These are phyloP conservation scores for Nigrospora oryzae DNA, from an alignment of 2,329 filamentous ascomycete genomes.

Conservation along the genomic window DNA sequence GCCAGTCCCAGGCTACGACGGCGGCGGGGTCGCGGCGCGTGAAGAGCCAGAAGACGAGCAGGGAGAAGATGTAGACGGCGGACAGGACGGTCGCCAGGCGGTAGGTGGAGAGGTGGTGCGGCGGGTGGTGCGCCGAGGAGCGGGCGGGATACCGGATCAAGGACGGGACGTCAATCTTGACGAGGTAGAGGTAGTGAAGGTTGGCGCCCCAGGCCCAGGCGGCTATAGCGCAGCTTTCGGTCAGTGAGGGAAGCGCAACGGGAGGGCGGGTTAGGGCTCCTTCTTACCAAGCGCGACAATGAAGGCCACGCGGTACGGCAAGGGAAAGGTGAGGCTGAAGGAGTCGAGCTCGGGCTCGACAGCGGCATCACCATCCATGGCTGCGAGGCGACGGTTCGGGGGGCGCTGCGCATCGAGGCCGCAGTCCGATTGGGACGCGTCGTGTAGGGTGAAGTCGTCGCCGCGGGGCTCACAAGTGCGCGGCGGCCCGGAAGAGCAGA, in stretches of 20 bases:
- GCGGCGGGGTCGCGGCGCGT: constrained; percentile 62
- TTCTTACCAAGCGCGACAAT: constrained; percentile 72
- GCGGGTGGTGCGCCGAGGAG: constrained; percentile 57
- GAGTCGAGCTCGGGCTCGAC: constrained; percentile 68
- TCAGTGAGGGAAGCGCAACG: constrained; percentile 1
- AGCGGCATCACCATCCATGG: constrained; percentile 67
- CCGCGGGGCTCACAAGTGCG: too few relatives aligned
- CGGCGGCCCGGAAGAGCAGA: too few relatives aligned
- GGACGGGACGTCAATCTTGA: constrained; percentile 79
- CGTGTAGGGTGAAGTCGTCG: too few relatives aligned
- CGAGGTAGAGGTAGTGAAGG: constrained; percentile 72
- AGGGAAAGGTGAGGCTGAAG: constrained; percentile 78
- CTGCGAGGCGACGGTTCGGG: constrained; percentile 5
- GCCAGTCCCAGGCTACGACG: constrained; percentile 72
- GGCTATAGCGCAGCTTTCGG: constrained; percentile 38
- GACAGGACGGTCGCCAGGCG: constrained; percentile 74
- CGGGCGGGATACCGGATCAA: constrained; percentile 81
- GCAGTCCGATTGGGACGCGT: neutral
- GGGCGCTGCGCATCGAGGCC: constrained; percentile 8
- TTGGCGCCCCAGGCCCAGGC: constrained; percentile 95
- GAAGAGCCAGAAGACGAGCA: constrained; percentile 75
- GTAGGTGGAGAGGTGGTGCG: constrained; percentile 78
- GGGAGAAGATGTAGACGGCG: constrained; percentile 59
- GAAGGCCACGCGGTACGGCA: constrained; percentile 83
- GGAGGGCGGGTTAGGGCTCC: neutral